These are phyloP conservation scores for Canna indica DNA, from an alignment of 176 grass and related monocot species.

Conservation along the genomic window DNA sequence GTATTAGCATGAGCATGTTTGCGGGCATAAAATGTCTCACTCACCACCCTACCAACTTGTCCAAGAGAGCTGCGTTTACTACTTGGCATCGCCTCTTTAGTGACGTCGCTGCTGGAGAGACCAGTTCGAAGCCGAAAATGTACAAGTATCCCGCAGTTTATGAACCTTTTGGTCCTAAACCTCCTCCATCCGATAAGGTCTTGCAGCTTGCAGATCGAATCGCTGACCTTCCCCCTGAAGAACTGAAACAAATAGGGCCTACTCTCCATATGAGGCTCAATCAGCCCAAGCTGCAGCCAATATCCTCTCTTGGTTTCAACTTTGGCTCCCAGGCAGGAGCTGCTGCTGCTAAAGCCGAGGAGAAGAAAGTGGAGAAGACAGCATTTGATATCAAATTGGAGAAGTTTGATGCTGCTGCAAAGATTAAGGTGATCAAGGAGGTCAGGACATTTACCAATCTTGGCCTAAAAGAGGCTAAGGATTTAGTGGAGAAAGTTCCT, in stretches of 20 bases:
- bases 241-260: conserved; percentile 93
- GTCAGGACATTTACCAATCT: conserved; percentile 80
- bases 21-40: conserved; percentile 26
- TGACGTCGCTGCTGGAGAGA: conserved; percentile 25
- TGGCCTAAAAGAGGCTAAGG: conserved; percentile 86
- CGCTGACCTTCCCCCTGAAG: conserved; percentile 52
- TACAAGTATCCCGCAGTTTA: conserved; percentile 76
- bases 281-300: conserved; percentile 44
- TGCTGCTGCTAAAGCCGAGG: conserved; percentile 33
- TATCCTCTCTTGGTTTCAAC: conserved; percentile 76
- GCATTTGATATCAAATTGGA: conserved; percentile 88
- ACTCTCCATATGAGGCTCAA: conserved; percentile 58
- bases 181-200: conserved; percentile 68
- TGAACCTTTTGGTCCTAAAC: conserved; percentile 58
- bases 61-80: conserved; percentile 4
- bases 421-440: conserved; percentile 99
- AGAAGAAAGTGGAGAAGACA: conserved; percentile 88
- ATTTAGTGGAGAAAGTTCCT: conserved; percentile 80
- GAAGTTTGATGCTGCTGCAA: conserved; percentile 82
- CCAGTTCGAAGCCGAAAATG: conserved; percentile 27
- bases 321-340: conserved; percentile 43
- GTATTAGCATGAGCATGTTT: conserved; percentile 36
- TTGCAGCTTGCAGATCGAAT: conserved; percentile 73
- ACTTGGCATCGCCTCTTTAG: conserved; percentile 28
- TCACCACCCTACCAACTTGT: conserved; percentile 20